phyloP scores from a whole-genome alignment of 768 basidiomycete genomes.

The Termitomyces sp. region DNA sequence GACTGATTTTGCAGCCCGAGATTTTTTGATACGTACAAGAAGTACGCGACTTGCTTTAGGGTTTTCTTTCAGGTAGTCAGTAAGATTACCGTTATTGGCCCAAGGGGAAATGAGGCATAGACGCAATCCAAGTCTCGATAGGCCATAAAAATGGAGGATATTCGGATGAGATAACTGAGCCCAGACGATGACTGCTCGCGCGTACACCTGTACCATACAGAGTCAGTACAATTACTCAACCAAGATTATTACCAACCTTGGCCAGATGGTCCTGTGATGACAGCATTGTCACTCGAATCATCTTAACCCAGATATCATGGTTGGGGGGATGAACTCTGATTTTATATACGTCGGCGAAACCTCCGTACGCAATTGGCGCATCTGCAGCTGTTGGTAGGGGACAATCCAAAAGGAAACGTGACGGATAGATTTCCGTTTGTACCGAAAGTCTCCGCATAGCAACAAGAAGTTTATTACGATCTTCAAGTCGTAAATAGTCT shows the following conservation, averaged over 20 bases:
- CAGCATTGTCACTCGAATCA: neutral
- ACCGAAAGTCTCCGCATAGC: conserved; percentile 8
- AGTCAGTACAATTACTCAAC: neutral
- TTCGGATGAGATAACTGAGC: conserved; percentile 25
- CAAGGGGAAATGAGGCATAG: conserved; percentile 28
- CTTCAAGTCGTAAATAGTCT: neutral
- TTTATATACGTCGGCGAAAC: conserved; percentile 8
- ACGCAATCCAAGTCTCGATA: conserved; percentile 15
- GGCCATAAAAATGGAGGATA: conserved; percentile 25
- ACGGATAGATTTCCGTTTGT: conserved; percentile 3
- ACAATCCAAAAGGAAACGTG: conserved; percentile 1
- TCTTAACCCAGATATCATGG: conserved; percentile 4
- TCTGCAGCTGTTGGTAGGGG: neutral
- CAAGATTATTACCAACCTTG: conserved; percentile 3
- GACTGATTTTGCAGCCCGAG: too few species aligned
- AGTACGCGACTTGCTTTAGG: conserved; percentile 18
- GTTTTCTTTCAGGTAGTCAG: conserved; percentile 20
- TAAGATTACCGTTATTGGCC: conserved; percentile 20
- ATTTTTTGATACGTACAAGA: conserved; percentile 21
- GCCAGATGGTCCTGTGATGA: neutral
- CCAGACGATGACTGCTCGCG: conserved; percentile 17
- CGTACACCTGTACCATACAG: conserved; percentile 6
- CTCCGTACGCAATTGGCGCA: neutral
- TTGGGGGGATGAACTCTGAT: neutral
- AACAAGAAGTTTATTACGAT: conserved; percentile 1